Percentiles rank a stretch among this genome's conserved stretches.
Conservation (phyloP, 1,284 basidiomycete genomes). For the Ceratobasidium sp. region DNA sequence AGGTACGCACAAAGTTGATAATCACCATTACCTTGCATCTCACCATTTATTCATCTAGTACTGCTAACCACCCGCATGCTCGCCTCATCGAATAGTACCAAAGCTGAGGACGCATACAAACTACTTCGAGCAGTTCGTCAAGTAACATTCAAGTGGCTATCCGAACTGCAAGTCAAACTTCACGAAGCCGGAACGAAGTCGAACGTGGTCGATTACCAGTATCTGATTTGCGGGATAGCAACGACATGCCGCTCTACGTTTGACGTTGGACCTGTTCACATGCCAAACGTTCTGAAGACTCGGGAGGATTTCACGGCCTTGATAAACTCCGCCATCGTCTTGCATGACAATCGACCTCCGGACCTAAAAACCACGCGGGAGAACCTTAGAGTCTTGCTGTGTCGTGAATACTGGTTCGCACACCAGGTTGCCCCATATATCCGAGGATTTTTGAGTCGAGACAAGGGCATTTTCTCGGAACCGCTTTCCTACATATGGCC, state of each 20-base stretch:
- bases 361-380: not conserved
- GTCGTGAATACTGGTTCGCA: slow-evolving; percentile 47
- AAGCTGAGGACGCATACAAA: slow-evolving; percentile 40
- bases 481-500: slow-evolving; percentile 53
- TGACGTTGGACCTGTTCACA: slow-evolving; percentile 47
- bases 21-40: not conserved
- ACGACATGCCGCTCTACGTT: slow-evolving; percentile 54
- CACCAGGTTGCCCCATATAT: slow-evolving; percentile 42
- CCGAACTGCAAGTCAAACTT: slow-evolving; percentile 46
- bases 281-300: slow-evolving; percentile 16
- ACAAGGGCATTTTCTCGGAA: slow-evolving; percentile 46
- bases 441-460: slow-evolving; percentile 25
- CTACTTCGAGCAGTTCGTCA: slow-evolving; percentile 49
- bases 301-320: slow-evolving; percentile 47
- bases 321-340: slow-evolving; percentile 50
- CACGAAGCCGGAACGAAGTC: slow-evolving; percentile 43
- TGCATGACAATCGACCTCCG: slow-evolving; percentile 48
- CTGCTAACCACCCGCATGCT: slow-evolving; percentile 51
- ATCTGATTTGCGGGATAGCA: slow-evolving; percentile 49
- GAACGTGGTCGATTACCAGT: slow-evolving; percentile 43
- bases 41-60: slow-evolving; percentile 39
- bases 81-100: slow-evolving; percentile 42
- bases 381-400: slow-evolving; percentile 2
- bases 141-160: slow-evolving; percentile 51
- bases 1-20: not conserved